Percentiles rank a stretch among this genome's conserved stretches.
These are phyloP conservation scores for Thermothielavioides terrestris DNA, from an alignment of 495 filamentous ascomycete genomes.

Conservation along the genomic window DNA sequence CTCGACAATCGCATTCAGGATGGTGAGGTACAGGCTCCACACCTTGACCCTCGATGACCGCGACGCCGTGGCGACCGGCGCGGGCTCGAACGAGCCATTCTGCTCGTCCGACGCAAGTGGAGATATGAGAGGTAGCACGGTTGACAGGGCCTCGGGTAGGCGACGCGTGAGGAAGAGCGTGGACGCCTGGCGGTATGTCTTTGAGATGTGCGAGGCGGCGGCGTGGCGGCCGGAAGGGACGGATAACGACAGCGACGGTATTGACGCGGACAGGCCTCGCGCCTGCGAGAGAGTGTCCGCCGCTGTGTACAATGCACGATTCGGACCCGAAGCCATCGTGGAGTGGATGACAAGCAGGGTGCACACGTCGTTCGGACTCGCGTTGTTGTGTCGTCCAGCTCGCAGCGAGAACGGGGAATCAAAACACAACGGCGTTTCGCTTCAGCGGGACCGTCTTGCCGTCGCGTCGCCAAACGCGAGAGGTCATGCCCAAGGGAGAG, in stretches of 20 bases:
- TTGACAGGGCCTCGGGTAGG: constrained; percentile 76
- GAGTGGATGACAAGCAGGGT: background rate
- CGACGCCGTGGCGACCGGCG: constrained; percentile 65
- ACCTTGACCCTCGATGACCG: constrained; percentile 79
- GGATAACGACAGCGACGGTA: constrained; percentile 38
- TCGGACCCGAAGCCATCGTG: constrained; percentile 29
- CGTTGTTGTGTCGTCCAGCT: background rate
- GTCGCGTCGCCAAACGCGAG: background rate
- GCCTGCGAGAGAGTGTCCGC: constrained; percentile 18
- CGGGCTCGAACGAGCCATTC: constrained; percentile 35
- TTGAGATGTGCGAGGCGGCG: constrained; percentile 57
- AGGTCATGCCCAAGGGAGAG: background rate
- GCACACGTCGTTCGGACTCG: background rate
- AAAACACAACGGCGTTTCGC: background rate
- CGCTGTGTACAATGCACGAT: constrained; percentile 21
- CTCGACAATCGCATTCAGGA: constrained; percentile 83
- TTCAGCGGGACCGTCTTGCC: background rate
- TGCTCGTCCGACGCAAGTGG: constrained; percentile 30
- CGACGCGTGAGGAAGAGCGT: constrained; percentile 89
- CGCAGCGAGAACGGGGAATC: background rate
- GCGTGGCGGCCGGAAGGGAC: constrained; percentile 46
- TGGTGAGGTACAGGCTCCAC: constrained; percentile 92
- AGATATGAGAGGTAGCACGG: constrained; percentile 65
- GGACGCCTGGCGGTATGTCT: constrained; percentile 81
- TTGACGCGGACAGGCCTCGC: constrained; percentile 34